Conservation (phyloP, 352 stramenopile genomes). For the Phytophthora sansomeana region DNA sequence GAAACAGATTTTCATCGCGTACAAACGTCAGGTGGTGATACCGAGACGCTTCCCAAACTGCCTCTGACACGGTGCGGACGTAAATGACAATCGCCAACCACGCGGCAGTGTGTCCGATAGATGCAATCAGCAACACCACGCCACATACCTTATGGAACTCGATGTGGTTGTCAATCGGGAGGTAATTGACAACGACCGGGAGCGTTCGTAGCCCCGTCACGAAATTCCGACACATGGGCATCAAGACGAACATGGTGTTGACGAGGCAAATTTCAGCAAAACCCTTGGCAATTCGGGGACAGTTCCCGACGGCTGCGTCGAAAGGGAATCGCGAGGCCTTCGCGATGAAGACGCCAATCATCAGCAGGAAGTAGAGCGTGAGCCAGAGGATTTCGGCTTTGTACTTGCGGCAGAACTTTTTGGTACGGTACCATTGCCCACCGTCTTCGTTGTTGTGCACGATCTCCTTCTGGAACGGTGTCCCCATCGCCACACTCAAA, state of each 20-base stretch:
- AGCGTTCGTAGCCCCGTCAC: conserved; percentile 59
- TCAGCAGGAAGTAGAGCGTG: neutral
- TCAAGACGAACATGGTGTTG: conserved; percentile 76
- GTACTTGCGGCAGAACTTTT: conserved; percentile 38
- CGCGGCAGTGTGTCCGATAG: conserved; percentile 56
- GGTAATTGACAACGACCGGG: conserved; percentile 51
- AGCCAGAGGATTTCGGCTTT: neutral
- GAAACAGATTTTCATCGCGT: conserved; percentile 53
- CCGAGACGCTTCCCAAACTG: conserved; percentile 51
- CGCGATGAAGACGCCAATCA: neutral
- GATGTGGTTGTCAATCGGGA: conserved; percentile 73
- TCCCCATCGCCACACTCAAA: conserved; percentile 5
- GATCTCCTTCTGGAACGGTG: conserved; percentile 17
- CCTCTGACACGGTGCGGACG: conserved; percentile 41
- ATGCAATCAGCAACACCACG: conserved; percentile 69
- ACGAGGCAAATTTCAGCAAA: conserved; percentile 79
- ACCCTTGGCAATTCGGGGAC: conserved; percentile 66
- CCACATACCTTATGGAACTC: conserved; percentile 84
- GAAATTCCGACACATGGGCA: conserved; percentile 81
- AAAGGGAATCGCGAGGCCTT: conserved; percentile 28
- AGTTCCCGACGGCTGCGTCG: conserved; percentile 64
- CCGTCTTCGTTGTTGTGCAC: conserved; percentile 20
- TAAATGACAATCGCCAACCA: conserved; percentile 71
- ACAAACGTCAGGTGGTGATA: conserved; percentile 63
- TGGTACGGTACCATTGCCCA: conserved; percentile 32